Base-by-base conservation (phyloP, 768 basidiomycete species). In the Kwoniella europaea region DNA sequence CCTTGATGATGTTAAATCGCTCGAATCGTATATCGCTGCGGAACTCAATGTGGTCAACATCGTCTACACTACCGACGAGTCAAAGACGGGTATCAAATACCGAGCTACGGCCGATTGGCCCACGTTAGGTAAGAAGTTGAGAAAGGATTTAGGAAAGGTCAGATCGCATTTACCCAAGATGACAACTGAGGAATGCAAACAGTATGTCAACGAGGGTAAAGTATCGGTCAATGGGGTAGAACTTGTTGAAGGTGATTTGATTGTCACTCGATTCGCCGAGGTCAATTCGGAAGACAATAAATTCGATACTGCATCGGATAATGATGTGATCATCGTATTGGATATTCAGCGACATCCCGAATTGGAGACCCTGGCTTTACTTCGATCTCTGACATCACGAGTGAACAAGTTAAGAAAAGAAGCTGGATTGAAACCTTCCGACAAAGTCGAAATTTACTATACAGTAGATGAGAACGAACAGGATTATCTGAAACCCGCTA, bases 351-450 rank as follows among this genome's bases (percentile, higher is more conserved):
- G 91, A 57, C 92, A 97, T 77, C 88, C 91, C 0, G 93, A 98
- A 72, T 88, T 98, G 55, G 89, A 90, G 82, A 87, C 89, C 62
- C 92, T 98, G 86, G 94, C 93, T 87, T 86, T 94, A 27, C 90
- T 92, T 57, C 89, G 97, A 56, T 93, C 96, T 83, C 84, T 98
- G 74, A 91, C 91, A 73, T 96, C 94, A 75, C 91, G 95, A 65
- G 90, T 98, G 54, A 97, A 99, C 86, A 93, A 92, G 82, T 86
- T 98, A 71, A 88, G 97, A 76, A 99, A 99, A 86, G 93, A 94
- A 84, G 94, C 94, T 1, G 94, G 94, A 15, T 86, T 98, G 73
- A 93, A 94, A 84, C 91, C 96, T 20, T 94, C 94, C 7, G 97
- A 99, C 81, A 93, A 97, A 80, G 90, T 98, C 35, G 88, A 92